These are phyloP conservation scores for Geosmithia flava DNA, from an alignment of 2,329 filamentous ascomycete species.

Conservation along the genomic window DNA sequence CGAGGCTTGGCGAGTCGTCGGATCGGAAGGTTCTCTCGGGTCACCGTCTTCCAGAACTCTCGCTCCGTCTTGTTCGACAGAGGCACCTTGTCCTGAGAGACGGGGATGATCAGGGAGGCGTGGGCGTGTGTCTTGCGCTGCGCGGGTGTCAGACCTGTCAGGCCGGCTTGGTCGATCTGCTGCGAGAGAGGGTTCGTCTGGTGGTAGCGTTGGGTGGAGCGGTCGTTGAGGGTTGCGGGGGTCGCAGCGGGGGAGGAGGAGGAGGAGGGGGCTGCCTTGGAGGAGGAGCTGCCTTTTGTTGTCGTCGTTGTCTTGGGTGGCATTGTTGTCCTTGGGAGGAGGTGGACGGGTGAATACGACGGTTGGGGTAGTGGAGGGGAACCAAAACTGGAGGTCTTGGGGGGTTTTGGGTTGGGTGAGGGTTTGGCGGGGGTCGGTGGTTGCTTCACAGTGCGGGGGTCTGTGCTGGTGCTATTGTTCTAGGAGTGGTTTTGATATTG, in stretches of 20 bases:
- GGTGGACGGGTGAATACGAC: too few relatives aligned
- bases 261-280: constrained; percentile 12
- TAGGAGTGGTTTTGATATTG: too few relatives aligned
- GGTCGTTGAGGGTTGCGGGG: constrained; percentile 34
- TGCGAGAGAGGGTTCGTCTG: constrained; percentile 36
- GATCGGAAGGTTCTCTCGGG: constrained; percentile 37
- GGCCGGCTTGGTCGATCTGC: constrained; percentile 28
- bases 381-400: too few relatives aligned
- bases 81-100: constrained; percentile 19
- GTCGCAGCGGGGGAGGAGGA: background rate
- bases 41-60: constrained; percentile 45
- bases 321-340: constrained; percentile 11
- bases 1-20: constrained; percentile 22
- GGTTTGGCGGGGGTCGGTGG: constrained; percentile 2
- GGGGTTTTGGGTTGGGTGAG: background rate
- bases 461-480: constrained; percentile 2
- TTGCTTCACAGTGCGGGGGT: background rate
- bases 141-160: constrained; percentile 29
- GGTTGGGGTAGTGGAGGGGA: too few relatives aligned
- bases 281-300: constrained; percentile 15
- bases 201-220: constrained; percentile 32
- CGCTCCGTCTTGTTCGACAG: constrained; percentile 35
- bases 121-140: constrained; percentile 38
- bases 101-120: constrained; percentile 29
- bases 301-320: constrained; percentile 21